phyloP scores from a whole-genome alignment of 768 basidiomycete species.

The Suillus subalutaceus region DNA sequence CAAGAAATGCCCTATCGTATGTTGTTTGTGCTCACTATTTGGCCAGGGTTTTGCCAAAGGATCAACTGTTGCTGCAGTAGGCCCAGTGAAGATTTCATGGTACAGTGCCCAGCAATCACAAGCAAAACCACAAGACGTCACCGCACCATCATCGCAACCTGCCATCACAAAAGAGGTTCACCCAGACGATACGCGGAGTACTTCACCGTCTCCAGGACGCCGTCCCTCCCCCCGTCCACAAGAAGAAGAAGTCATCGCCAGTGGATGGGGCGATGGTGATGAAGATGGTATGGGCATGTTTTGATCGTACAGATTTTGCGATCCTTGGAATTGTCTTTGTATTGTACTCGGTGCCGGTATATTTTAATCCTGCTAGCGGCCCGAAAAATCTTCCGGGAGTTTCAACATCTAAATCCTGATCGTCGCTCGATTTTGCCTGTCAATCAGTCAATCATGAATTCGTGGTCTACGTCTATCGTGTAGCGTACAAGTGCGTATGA shows the following conservation, averaged over 20 bases:
- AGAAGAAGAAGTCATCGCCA: slow-evolving; percentile 66
- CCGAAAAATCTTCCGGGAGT: neutral
- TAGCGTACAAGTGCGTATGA: neutral
- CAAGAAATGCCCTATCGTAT: slow-evolving; percentile 9
- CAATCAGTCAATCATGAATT: neutral
- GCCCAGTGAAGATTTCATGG: slow-evolving; percentile 71
- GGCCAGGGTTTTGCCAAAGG: slow-evolving; percentile 75
- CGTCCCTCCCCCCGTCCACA: slow-evolving; percentile 38
- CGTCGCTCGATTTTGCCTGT: no score
- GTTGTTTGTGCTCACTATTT: slow-evolving; percentile 15
- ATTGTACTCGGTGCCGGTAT: slow-evolving; percentile 7
- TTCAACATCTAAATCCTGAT: neutral
- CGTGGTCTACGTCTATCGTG: neutral
- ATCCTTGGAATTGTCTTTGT: slow-evolving; percentile 7
- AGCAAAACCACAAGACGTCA: slow-evolving; percentile 22
- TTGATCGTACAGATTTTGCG: slow-evolving; percentile 7
- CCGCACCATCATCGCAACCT: slow-evolving; percentile 23
- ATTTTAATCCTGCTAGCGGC: slow-evolving; percentile 7
- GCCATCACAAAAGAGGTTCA: slow-evolving; percentile 22
- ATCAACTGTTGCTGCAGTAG: slow-evolving; percentile 62
- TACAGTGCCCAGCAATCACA: slow-evolving; percentile 41
- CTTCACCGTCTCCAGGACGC: slow-evolving; percentile 17
- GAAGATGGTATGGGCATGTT: slow-evolving; percentile 69
- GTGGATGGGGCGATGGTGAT: slow-evolving; percentile 70
- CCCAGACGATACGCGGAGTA: slow-evolving; percentile 29